phyloP scores from a whole-genome alignment of 2,329 filamentous ascomycete species.

The Nigrospora sphaerica region DNA sequence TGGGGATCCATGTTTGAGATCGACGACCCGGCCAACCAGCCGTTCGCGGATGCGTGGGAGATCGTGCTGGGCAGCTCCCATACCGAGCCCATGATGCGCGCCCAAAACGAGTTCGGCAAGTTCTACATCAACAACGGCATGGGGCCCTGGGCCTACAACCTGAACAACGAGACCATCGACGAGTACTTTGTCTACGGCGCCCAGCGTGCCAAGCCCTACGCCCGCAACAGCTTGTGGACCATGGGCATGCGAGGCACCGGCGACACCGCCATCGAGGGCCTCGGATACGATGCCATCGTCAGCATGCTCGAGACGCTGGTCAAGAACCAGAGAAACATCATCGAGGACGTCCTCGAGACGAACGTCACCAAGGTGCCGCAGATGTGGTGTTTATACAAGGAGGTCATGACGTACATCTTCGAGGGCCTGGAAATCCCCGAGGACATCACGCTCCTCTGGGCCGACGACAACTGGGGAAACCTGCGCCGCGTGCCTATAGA shows the following conservation, averaged over 20 bases:
- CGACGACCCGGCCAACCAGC: slow-evolving; percentile 62
- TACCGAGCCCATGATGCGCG: slow-evolving; percentile 63
- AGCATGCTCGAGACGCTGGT: slow-evolving; percentile 54
- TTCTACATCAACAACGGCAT: slow-evolving; percentile 34
- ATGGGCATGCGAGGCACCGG: slow-evolving; percentile 65
- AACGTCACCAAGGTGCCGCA: slow-evolving; percentile 52
- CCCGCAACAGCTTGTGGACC: slow-evolving; percentile 58
- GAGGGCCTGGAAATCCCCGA: slow-evolving; percentile 54
- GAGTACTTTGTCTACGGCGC: slow-evolving; percentile 64
- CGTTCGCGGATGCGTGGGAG: slow-evolving; percentile 65
- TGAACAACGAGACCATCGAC: slow-evolving; percentile 61
- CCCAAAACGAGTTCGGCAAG: slow-evolving; percentile 47
- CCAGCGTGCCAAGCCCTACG: slow-evolving; percentile 56
- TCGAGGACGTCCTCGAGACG: slow-evolving; percentile 47
- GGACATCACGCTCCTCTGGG: slow-evolving; percentile 55
- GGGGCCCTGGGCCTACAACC: slow-evolving; percentile 62
- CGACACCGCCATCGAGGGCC: slow-evolving; percentile 51
- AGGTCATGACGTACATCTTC: slow-evolving; percentile 64
- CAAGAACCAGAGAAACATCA: slow-evolving; percentile 49
- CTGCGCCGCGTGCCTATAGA: slow-evolving; percentile 48
- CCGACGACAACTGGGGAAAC: slow-evolving; percentile 58
- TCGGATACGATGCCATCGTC: slow-evolving; percentile 50
- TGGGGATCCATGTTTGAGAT: slow-evolving; percentile 69
- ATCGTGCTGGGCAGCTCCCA: slow-evolving; percentile 68
- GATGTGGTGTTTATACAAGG: slow-evolving; percentile 69